Evolutionary conservation across 2,329 filamentous ascomycete species (phyloP), one percentile per base, ranked within the genome.

Genomic region (Cladophialophora exuberans): DNA sequence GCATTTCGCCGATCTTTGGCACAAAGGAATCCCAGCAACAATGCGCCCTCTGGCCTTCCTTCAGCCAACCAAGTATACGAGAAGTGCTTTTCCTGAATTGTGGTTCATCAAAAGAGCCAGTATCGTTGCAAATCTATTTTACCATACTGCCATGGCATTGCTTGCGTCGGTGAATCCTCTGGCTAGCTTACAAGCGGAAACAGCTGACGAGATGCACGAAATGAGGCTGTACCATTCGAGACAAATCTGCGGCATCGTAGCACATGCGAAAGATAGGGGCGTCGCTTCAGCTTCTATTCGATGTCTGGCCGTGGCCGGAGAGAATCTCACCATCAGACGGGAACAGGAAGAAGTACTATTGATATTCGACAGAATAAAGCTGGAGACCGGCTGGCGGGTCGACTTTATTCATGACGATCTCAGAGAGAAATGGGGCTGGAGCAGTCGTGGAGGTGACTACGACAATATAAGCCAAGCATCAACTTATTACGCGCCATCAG

Each of bases 1-100:
- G 69, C 76, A 76, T n/a, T 82, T 92, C 75, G 93, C 89, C 64
- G 89, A 95, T 67, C 79, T 82, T 43, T 97, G 93, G 93, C 87
- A 89, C 62, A 79, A 83, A 48, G 83, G 80, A 49, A 87, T 90
- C 25, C 93, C 93, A 2, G 80, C 87, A 52, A 90, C 89, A 1
- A 96, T 97, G 90, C 86, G 89, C 63, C 89, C 92, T 0, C 84
- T 95, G 70, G 89, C 87, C 1, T 91, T 90, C 68, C 73, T 94
- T 1, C 83, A 86, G 53, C 79, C 87, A 1, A 86, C 85, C 0
- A 79, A 76, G 25, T 81, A n/a, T n/a, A n/a, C 82, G 1, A 86
- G 86, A 62, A 95, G 90, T 2, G 75, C 83, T 1, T 97, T 97
- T 65, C 92, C 93, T 0, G 88, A 94, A 68, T 83, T 96, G 33